Evolutionary conservation across 2,329 filamentous ascomycete genomes (phyloP).

Genomic region (Exophiala lecanii-corni): DNA sequence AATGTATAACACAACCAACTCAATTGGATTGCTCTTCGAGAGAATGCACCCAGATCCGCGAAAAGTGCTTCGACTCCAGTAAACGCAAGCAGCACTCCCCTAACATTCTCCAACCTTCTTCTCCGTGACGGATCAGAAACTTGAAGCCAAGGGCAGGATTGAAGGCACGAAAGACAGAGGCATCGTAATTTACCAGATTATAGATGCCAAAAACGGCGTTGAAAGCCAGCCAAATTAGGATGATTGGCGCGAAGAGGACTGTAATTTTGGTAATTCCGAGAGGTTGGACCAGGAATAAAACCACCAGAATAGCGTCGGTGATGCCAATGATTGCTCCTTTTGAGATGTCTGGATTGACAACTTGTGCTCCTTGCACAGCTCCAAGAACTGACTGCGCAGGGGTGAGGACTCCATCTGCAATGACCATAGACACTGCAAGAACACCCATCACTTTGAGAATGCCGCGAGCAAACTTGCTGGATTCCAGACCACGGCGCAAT

Average conservation of each 20-base stretch:
- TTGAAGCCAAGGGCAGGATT: constrained; percentile 45
- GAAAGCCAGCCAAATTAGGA: constrained; percentile 52
- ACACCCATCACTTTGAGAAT: constrained; percentile 51
- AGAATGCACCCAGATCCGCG: constrained; percentile 72
- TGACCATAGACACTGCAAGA: constrained; percentile 51
- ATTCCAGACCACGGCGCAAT: constrained; percentile 45
- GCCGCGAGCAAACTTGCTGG: constrained; percentile 41
- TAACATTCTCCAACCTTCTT: constrained; percentile 49
- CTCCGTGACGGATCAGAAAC: constrained; percentile 47
- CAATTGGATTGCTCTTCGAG: constrained; percentile 63
- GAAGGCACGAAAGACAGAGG: constrained; percentile 50
- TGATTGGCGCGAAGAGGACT: constrained; percentile 48
- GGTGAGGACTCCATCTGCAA: constrained; percentile 54
- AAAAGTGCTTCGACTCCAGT: constrained; percentile 77
- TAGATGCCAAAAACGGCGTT: constrained; percentile 52
- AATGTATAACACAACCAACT: constrained; percentile 66
- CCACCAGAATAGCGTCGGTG: constrained; percentile 49
- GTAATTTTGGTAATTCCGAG: constrained; percentile 50
- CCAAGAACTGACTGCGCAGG: constrained; percentile 55
- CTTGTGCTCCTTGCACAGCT: constrained; percentile 51
- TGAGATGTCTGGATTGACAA: constrained; percentile 44
- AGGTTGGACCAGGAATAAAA: constrained; percentile 52
- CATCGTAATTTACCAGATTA: constrained; percentile 45
- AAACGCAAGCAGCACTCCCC: constrained; percentile 67
- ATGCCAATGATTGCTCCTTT: constrained; percentile 47